Evolutionary conservation across 371 early-diverging fungal genomes (phyloP).

Genomic region (Mortierella sp.): DNA sequence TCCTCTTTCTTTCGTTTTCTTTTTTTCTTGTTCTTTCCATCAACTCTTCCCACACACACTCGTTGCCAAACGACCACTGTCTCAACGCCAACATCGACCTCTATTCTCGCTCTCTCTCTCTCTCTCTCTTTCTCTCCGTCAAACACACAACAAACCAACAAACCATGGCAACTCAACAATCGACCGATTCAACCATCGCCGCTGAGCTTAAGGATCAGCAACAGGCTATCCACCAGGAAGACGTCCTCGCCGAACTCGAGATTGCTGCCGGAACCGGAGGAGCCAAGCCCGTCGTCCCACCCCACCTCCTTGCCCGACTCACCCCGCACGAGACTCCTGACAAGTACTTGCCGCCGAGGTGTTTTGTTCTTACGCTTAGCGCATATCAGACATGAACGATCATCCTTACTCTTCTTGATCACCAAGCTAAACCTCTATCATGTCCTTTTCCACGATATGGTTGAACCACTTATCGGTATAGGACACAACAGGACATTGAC

Average conservation of each 20-base stretch:
- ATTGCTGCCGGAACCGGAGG: conserved; percentile 22
- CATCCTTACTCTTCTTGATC: neutral
- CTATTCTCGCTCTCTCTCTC: neutral
- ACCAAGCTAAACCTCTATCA: neutral
- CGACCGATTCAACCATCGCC: neutral
- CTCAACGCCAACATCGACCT: too few species aligned
- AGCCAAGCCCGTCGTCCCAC: conserved; percentile 41
- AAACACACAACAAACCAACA: neutral
- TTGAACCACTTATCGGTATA: too few species aligned
- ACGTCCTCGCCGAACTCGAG: conserved; percentile 37
- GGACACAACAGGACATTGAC: conserved; percentile 46
- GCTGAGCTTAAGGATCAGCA: conserved; percentile 30
- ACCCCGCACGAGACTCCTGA: conserved; percentile 32
- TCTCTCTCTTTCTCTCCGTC: neutral
- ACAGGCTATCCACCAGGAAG: conserved; percentile 17
- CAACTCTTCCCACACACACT: neutral
- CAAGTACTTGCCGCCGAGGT: too few species aligned
- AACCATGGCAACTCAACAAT: conserved; percentile 23
- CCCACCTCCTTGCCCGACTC: conserved; percentile 44
- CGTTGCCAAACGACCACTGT: too few species aligned
- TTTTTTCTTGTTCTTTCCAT: neutral
- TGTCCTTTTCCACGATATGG: neutral
- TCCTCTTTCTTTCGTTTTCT: conserved; percentile 4
- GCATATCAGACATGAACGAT: neutral
- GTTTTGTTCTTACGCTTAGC: too few species aligned